Conservation (phyloP, 2,329 filamentous ascomycete species). For the Stemphylium beticola region DNA sequence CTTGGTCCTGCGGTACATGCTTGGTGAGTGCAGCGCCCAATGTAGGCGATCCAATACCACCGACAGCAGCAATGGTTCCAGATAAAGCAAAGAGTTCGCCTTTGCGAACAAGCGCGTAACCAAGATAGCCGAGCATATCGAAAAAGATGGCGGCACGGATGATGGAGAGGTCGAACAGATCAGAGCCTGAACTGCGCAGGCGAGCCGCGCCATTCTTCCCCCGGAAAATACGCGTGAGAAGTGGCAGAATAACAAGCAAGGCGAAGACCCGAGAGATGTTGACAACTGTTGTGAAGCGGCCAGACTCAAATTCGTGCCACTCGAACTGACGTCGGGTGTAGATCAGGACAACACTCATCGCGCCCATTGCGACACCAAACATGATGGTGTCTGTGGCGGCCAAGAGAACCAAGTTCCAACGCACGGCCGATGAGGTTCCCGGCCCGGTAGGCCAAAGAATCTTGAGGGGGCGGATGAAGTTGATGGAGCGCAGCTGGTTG, state of each 20-base stretch:
- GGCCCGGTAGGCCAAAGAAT: conserved; percentile 77
- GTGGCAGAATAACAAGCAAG: conserved; percentile 76
- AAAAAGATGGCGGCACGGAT: conserved; percentile 77
- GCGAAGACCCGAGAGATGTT: conserved; percentile 77
- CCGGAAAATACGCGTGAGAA: conserved; percentile 78
- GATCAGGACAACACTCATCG: conserved; percentile 79
- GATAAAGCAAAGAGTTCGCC: conserved; percentile 71
- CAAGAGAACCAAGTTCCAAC: conserved; percentile 82
- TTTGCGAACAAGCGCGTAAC: conserved; percentile 71
- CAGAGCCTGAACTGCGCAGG: conserved; percentile 66
- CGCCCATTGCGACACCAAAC: conserved; percentile 81
- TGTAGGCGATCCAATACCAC: conserved; percentile 84
- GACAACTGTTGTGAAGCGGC: conserved; percentile 79
- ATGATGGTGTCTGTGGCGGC: conserved; percentile 81
- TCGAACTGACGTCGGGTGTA: conserved; percentile 81
- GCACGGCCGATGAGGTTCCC: conserved; percentile 65
- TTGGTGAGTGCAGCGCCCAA: conserved; percentile 86
- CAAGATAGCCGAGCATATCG: conserved; percentile 76
- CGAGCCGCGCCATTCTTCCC: conserved; percentile 51
- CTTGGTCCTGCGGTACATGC: conserved; percentile 80
- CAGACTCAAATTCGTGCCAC: conserved; percentile 83
- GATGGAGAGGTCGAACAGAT: conserved; percentile 76
- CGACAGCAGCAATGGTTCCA: conserved; percentile 76
- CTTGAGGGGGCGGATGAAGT: conserved; percentile 77
- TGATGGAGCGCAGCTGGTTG: conserved; percentile 56